Evolutionary conservation across 805 yeast genomes (phyloP), one percentile per base, ranked within the genome.

Genomic region (Wickerhamomyces queroliae): DNA sequence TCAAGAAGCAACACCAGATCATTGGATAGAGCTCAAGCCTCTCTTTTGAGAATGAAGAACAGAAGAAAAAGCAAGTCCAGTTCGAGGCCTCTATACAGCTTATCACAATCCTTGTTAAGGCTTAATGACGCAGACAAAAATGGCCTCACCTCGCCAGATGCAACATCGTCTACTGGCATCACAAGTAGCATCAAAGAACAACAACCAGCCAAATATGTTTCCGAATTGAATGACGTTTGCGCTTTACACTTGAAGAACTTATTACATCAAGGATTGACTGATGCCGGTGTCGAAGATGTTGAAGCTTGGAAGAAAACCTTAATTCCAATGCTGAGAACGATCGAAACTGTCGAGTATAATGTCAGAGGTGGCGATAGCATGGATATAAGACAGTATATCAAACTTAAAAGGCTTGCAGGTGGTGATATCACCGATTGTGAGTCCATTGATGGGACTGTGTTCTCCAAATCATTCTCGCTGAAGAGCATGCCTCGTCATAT

Each of bases 371-470:
- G 87, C 5, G 91, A 83, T 45, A 80, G 82, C 3, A 70, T 89
- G 43, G 97, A 93, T 56, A 80, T 90, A 36, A 72, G 91, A n/a
- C 90, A 83, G 49, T 91, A 86, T 59, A 77, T 93, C 32, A 93
- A 95, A 54, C 70, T 93, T 33, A 95, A 93, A 55, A 72, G 88
- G 43, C 76, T 91, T 8, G 70, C 81, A 1, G 98, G 99, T 1
- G 93, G 95, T 0, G 42, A 57, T 1, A 74, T 81, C 1, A 63
- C 66, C 5, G 80, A 83, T 32, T 77, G 91, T 0, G 63, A 64
- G 21, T 72, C 76, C 23, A 58, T 91, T 4, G 80, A 83, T 52
- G 99, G 99, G 0, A 61, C 87, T 5, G 83, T 87, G 3, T 88
- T 90, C 59, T 83, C 97, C 0, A 88, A 89, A 48, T 77, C 80